Conservation (phyloP, 177 flowering plant genomes). For the Telopea speciosissima region DNA sequence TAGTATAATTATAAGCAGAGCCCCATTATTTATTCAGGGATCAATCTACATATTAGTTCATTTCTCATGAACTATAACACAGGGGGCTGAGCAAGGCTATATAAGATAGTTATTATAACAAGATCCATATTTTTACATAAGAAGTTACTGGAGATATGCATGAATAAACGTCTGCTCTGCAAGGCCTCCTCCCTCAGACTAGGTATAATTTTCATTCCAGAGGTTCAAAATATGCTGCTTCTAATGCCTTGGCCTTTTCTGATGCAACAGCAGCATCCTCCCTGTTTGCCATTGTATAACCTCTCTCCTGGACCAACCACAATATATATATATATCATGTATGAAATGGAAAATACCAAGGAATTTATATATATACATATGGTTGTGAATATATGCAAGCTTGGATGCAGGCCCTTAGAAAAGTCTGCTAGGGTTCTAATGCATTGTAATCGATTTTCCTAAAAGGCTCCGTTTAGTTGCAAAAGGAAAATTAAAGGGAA, state of each 20-base stretch:
- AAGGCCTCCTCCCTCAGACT: too few relatives aligned
- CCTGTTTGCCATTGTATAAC: slow-evolving; percentile 39
- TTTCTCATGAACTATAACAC: too few relatives aligned
- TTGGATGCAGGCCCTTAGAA: not conserved
- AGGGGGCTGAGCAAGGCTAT: too few relatives aligned
- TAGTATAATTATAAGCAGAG: too few relatives aligned
- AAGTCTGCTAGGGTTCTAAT: not conserved
- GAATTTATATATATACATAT: not conserved
- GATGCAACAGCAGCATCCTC: slow-evolving; percentile 34
- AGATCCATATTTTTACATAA: too few relatives aligned
- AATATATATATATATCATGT: not conserved
- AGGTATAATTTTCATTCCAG: slow-evolving; percentile 7
- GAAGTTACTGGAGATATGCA: not conserved
- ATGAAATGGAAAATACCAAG: not conserved
- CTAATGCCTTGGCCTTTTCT: slow-evolving; percentile 51
- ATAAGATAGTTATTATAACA: too few relatives aligned
- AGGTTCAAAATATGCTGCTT: slow-evolving; percentile 44
- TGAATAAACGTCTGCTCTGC: too few relatives aligned
- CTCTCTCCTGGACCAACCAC: slow-evolving; percentile 53
- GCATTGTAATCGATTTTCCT: not conserved
- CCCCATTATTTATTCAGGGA: too few relatives aligned
- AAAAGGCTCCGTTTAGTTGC: too few relatives aligned
- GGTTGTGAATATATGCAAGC: not conserved
- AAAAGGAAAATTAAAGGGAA: too few relatives aligned
- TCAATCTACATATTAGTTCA: too few relatives aligned